These are phyloP conservation scores for Medicago lupulina DNA, from an alignment of 306 rosid genomes.

Conservation along the genomic window DNA sequence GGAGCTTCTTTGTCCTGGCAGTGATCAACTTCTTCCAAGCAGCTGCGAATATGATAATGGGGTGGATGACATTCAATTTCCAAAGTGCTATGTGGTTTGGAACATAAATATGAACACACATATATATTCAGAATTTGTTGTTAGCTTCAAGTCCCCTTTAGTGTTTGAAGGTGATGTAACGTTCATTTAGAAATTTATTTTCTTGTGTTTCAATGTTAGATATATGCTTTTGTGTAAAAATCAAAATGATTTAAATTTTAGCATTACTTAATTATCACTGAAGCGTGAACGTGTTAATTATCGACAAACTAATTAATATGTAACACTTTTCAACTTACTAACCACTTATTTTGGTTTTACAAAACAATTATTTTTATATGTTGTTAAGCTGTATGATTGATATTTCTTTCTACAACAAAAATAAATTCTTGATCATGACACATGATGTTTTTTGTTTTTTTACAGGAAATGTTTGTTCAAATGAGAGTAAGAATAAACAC, in stretches of 20 bases:
- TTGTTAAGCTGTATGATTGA: conserved; percentile 38
- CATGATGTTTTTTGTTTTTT: too few relatives aligned
- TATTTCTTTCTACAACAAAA: too few relatives aligned
- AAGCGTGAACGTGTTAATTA: conserved; percentile 14
- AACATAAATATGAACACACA: too few relatives aligned
- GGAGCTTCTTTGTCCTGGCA: conserved; percentile 66
- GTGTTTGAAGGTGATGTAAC: conserved; percentile 69
- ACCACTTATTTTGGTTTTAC: conserved; percentile 42
- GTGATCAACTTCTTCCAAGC: too few relatives aligned
- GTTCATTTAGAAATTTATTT: conserved; percentile 19
- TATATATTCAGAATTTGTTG: too few relatives aligned
- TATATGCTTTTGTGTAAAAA: conserved; percentile 9
- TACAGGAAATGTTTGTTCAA: conserved; percentile 32
- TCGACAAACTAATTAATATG: conserved; percentile 38
- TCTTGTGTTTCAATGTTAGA: not conserved
- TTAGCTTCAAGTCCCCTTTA: too few relatives aligned
- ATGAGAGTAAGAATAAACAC: conserved; percentile 52
- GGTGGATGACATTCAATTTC: too few relatives aligned
- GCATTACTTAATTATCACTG: not conserved
- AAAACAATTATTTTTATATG: conserved; percentile 44
- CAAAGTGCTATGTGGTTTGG: too few relatives aligned
- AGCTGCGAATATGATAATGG: too few relatives aligned
- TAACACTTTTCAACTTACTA: conserved; percentile 38
- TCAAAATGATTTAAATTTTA: conserved; percentile 14
- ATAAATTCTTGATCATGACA: too few relatives aligned